Conservation (phyloP, 2,329 filamentous ascomycete species). For the Sclerotinia borealis region DNA sequence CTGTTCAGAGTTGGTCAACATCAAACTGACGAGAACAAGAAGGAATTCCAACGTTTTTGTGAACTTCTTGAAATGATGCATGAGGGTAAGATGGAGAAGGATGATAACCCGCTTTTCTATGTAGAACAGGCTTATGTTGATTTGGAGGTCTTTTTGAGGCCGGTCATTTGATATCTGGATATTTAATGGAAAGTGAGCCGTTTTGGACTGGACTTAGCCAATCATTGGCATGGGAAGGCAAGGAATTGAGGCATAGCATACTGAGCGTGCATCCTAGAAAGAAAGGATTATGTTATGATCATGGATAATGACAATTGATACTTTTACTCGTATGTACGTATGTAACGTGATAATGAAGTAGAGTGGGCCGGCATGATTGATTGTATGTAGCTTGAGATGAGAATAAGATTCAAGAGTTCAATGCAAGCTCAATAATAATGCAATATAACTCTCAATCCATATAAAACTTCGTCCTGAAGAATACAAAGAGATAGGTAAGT, state of each 20-base stretch:
- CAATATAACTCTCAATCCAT: not conserved
- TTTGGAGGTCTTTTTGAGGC: slow-evolving; percentile 47
- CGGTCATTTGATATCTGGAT: slow-evolving; percentile 38
- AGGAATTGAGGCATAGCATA: not conserved
- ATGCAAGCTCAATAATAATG: not conserved
- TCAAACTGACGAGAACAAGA: slow-evolving; percentile 5
- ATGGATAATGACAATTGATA: not conserved
- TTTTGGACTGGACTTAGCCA: not conserved
- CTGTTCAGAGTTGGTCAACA: slow-evolving; percentile 32
- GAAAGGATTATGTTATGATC: not conserved
- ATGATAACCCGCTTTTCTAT: slow-evolving; percentile 33
- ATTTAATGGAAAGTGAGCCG: too few species aligned
- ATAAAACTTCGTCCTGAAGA: not conserved
- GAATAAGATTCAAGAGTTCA: not conserved
- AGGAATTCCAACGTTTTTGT: slow-evolving; percentile 35
- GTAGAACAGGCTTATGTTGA: slow-evolving; percentile 48
- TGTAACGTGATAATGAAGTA: not conserved
- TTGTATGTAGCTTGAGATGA: not conserved
- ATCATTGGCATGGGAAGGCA: not conserved
- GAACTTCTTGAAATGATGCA: slow-evolving; percentile 47
- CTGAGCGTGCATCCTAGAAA: not conserved
- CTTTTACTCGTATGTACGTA: too few species aligned
- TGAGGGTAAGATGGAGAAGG: slow-evolving; percentile 34
- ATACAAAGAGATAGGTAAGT: not conserved
- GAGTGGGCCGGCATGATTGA: not conserved